A percentile compares a stretch with the other conserved stretches of the same genome.
These are phyloP conservation scores for Clitoria ternatea DNA, from an alignment of 306 rosid species.

Conservation along the genomic window DNA sequence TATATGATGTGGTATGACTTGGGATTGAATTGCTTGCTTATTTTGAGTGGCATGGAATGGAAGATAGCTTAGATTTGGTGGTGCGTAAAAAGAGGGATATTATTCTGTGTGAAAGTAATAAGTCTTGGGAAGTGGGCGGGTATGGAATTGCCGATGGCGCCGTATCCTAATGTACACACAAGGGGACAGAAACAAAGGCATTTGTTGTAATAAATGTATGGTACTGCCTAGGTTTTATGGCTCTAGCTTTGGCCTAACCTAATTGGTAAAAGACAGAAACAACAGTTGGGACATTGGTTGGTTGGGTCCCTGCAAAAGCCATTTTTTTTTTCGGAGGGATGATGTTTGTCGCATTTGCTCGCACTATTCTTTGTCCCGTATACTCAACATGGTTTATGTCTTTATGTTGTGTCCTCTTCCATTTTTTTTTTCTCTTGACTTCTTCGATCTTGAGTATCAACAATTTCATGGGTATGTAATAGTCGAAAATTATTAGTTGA, in stretches of 20 bases:
- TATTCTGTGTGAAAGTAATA: background rate
- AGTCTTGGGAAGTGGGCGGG: background rate
- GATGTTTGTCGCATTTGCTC: conserved; percentile 22
- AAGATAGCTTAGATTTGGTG: background rate
- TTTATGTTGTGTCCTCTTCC: too few relatives aligned
- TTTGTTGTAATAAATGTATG: conserved; percentile 29
- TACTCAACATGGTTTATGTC: background rate
- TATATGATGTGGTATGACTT: background rate
- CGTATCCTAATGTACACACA: conserved; percentile 14
- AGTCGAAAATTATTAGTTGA: too few relatives aligned
- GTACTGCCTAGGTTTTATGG: conserved; percentile 15
- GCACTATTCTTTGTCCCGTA: background rate
- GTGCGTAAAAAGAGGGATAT: background rate
- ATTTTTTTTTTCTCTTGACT: too few relatives aligned
- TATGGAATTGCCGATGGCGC: background rate
- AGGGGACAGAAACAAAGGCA: conserved; percentile 19
- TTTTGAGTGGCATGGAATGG: background rate
- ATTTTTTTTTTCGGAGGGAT: background rate
- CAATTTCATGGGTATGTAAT: too few relatives aligned
- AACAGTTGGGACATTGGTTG: background rate
- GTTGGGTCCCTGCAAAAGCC: background rate
- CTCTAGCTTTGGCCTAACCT: background rate
- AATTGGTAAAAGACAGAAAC: conserved; percentile 23
- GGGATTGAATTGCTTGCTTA: background rate
- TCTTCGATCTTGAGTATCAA: too few relatives aligned